A percentile compares a stretch with the other conserved stretches of the same genome.
These are phyloP conservation scores for Ustilago vetiveriae DNA, from an alignment of 1,284 basidiomycete species.

Conservation along the genomic window DNA sequence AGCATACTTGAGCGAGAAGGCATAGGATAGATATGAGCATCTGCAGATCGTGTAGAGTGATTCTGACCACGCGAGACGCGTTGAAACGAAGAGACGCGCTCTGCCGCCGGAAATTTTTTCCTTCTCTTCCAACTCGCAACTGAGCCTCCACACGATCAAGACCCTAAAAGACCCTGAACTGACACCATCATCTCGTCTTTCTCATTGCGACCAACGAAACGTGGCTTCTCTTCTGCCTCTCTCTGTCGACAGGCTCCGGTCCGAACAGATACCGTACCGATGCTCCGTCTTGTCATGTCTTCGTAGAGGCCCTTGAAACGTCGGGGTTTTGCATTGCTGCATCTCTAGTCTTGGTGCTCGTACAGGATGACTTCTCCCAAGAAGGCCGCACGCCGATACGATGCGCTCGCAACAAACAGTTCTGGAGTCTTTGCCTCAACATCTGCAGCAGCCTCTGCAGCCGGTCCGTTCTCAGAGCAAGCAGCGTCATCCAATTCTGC, in stretches of 20 bases:
- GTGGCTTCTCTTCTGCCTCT: too few species aligned
- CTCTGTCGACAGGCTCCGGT: not conserved
- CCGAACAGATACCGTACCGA: too few species aligned
- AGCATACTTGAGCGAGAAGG: not conserved
- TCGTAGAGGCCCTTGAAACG: not conserved
- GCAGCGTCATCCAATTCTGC: not conserved
- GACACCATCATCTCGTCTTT: not conserved
- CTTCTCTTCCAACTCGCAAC: too few species aligned
- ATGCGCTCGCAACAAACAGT: conserved; percentile 9
- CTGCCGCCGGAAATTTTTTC: conserved; percentile 16
- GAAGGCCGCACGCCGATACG: conserved; percentile 36
- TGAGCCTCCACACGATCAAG: conserved; percentile 37
- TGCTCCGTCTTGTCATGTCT: conserved; percentile 6
- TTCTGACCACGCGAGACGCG: conserved; percentile 9
- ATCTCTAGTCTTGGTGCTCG: not conserved
- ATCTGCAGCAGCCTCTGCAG: conserved; percentile 3
- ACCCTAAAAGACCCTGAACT: conserved; percentile 3
- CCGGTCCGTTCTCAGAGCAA: not conserved
- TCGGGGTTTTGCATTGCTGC: conserved; percentile 3
- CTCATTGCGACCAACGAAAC: not conserved
- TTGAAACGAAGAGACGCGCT: conserved; percentile 18
- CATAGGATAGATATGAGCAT: not conserved
- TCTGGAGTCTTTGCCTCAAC: conserved; percentile 7
- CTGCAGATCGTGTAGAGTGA: conserved; percentile 9
- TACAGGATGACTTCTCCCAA: conserved; percentile 35